Evolutionary conservation across 2,329 filamentous ascomycete genomes (phyloP).

Genomic region (Stagonosporopsis vannaccii): DNA sequence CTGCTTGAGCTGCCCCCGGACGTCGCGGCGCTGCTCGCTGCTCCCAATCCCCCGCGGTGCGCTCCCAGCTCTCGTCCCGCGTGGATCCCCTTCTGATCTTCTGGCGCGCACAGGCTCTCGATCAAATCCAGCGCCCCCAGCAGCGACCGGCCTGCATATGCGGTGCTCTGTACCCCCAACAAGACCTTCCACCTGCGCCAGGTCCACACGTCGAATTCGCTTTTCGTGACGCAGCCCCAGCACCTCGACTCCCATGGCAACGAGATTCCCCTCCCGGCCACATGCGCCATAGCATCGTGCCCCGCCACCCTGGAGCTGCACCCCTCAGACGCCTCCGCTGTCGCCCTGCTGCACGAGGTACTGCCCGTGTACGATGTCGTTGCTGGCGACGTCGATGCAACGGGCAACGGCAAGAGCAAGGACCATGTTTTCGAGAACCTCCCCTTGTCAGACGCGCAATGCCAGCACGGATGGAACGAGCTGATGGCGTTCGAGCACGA

Average conservation of each 20-base stretch:
- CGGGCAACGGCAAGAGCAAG: constrained; percentile 44
- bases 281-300: constrained; percentile 55
- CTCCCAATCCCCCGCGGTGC: constrained; percentile 54
- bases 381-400: constrained; percentile 37
- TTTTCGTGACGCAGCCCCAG: constrained; percentile 60
- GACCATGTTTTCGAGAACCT: constrained; percentile 57
- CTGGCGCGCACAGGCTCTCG: constrained; percentile 39
- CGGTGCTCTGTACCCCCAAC: constrained; percentile 66
- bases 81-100: constrained; percentile 32
- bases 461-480: constrained; percentile 58
- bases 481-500: constrained; percentile 61
- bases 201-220: constrained; percentile 70
- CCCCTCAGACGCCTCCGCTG: constrained; percentile 45
- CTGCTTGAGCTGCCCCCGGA: constrained; percentile 68
- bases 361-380: constrained; percentile 51
- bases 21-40: constrained; percentile 61
- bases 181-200: constrained; percentile 68
- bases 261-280: constrained; percentile 41
- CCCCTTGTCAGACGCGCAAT: constrained; percentile 61
- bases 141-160: constrained; percentile 52
- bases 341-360: constrained; percentile 44
- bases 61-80: constrained; percentile 36
- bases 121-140: constrained; percentile 44
- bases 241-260: constrained; percentile 48
- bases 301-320: constrained; percentile 54